A percentile compares a stretch with the other conserved stretches of the same genome.
These are phyloP conservation scores for Candida montana DNA, from an alignment of 805 yeast species.

Conservation along the genomic window DNA sequence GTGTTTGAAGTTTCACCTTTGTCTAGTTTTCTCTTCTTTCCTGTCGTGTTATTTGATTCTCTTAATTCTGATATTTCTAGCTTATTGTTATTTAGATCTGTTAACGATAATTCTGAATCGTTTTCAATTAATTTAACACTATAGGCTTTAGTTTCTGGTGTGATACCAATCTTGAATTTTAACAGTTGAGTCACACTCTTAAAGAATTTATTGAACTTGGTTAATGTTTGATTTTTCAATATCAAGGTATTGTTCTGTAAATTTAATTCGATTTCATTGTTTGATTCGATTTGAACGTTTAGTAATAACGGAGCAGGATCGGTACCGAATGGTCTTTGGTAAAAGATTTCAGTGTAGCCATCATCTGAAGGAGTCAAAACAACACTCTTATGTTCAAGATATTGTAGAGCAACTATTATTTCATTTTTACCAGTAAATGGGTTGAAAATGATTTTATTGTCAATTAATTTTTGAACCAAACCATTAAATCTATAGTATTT, in stretches of 20 bases:
- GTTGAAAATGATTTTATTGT: slow-evolving; percentile 43
- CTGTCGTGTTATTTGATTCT: not conserved
- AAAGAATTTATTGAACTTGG: not conserved
- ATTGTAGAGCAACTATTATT: slow-evolving; percentile 33
- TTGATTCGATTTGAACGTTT: slow-evolving; percentile 4
- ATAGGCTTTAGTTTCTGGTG: not conserved
- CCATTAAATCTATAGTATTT: slow-evolving; percentile 70
- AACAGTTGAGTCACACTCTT: not conserved
- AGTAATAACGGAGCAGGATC: slow-evolving; percentile 5
- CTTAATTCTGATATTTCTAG: not conserved
- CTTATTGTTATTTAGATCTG: not conserved
- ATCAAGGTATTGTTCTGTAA: not conserved
- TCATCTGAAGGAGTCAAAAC: slow-evolving; percentile 10
- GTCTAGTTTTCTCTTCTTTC: slow-evolving; percentile 6
- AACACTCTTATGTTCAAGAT: slow-evolving; percentile 10
- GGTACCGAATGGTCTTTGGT: slow-evolving; percentile 48
- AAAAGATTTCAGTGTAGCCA: not conserved
- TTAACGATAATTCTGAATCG: not conserved
- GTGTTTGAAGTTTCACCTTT: not conserved
- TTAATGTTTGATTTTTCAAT: not conserved
- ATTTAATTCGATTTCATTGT: slow-evolving; percentile 1
- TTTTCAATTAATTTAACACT: not conserved
- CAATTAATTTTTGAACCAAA: slow-evolving; percentile 65
- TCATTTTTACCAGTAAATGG: slow-evolving; percentile 50
- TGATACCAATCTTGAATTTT: not conserved